phyloP scores from a whole-genome alignment of 306 rosid species.

The Fagus crenata region DNA sequence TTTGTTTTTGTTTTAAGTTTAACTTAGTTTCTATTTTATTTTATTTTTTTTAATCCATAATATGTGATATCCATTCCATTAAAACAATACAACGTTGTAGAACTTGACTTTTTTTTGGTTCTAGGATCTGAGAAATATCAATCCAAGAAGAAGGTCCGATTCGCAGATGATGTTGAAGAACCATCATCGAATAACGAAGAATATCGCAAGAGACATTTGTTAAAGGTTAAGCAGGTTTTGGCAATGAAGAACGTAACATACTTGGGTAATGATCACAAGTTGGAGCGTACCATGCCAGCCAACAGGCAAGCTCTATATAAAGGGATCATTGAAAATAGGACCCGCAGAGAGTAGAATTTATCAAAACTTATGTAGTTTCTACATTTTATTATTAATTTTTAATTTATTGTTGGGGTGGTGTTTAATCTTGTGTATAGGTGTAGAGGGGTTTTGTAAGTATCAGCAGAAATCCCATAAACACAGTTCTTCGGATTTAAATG shows the following conservation, averaged over 20 bases:
- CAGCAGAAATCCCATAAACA: not conserved
- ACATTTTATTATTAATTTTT: not conserved
- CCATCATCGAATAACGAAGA: constrained; percentile 42
- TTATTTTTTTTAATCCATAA: not conserved
- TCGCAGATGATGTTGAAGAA: constrained; percentile 53
- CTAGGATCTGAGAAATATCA: constrained; percentile 32
- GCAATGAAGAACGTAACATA: not conserved
- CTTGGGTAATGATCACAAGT: constrained; percentile 3
- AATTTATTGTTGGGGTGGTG: not conserved
- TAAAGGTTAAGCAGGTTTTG: constrained; percentile 16
- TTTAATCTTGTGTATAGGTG: not conserved
- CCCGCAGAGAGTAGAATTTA: constrained; percentile 19
- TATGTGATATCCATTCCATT: not conserved
- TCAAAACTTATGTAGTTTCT: not conserved
- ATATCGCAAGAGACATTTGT: constrained; percentile 26
- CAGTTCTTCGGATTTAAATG: not conserved
- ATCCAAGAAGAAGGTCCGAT: constrained; percentile 65
- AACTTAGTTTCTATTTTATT: too few species aligned
- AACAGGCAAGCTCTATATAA: constrained; percentile 57
- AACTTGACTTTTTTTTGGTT: not conserved
- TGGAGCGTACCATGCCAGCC: constrained; percentile 55
- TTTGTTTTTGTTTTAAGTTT: not conserved
- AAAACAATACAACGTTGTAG: too few species aligned
- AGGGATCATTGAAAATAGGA: constrained; percentile 42
- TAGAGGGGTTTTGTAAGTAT: too few species aligned